These are phyloP conservation scores for Yamadazyma sp. DNA, from an alignment of 1,139 yeast genomes.

Conservation along the genomic window DNA sequence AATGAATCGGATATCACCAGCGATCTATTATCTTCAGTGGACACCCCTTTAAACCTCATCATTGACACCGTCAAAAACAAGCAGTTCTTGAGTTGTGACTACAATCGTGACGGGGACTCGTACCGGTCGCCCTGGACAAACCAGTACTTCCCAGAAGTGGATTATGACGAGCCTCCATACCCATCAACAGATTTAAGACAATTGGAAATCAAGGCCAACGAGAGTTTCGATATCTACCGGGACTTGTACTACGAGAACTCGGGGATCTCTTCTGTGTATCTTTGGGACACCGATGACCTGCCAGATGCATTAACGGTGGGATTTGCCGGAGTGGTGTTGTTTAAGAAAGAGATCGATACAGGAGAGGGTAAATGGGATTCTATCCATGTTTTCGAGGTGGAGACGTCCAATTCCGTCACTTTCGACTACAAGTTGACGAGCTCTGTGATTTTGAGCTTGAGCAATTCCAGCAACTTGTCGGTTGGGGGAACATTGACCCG, in stretches of 20 bases:
- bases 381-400: constrained; percentile 86
- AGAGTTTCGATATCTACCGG: constrained; percentile 88
- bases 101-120: constrained; percentile 92
- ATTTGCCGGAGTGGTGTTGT: constrained; percentile 89
- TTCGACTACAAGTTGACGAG: constrained; percentile 79
- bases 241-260: constrained; percentile 96
- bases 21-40: constrained; percentile 83
- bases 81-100: constrained; percentile 83
- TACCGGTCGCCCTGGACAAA: constrained; percentile 92
- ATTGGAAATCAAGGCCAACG: constrained; percentile 80
- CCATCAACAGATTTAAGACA: constrained; percentile 70
- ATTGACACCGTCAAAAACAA: constrained; percentile 63
- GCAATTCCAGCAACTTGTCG: constrained; percentile 38
- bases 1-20: constrained; percentile 58
- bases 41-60: constrained; percentile 69
- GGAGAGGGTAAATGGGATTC: constrained; percentile 80
- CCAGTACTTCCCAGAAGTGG: constrained; percentile 65
- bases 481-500: constrained; percentile 86
- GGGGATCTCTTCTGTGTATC: constrained; percentile 76
- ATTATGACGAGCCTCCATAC: constrained; percentile 58
- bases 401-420: constrained; percentile 40
- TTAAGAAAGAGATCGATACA: constrained; percentile 66
- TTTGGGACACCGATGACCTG: constrained; percentile 73
- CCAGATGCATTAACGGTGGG: constrained; percentile 36
- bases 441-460: constrained; percentile 78